These are phyloP conservation scores for Prinsepia uniflora DNA, from an alignment of 306 rosid genomes.

Conservation along the genomic window DNA sequence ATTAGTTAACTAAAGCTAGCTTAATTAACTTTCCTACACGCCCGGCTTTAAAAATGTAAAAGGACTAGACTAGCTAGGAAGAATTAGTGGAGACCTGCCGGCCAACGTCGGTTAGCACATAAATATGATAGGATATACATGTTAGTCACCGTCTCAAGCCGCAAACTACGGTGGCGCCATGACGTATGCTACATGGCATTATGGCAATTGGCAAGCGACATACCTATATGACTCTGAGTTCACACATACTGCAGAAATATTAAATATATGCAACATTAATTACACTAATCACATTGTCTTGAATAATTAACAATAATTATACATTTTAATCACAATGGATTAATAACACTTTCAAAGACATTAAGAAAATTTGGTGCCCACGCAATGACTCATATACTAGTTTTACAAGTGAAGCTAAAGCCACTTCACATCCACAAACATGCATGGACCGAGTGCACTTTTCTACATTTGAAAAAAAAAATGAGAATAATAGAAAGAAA, in stretches of 20 bases:
- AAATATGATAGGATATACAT: neutral
- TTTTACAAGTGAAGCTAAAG: slow-evolving; percentile 27
- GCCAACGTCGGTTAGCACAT: slow-evolving; percentile 38
- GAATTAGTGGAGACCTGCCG: slow-evolving; percentile 25
- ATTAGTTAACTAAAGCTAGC: too few species aligned
- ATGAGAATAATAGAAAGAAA: neutral
- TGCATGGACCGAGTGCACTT: slow-evolving; percentile 40
- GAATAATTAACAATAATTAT: neutral
- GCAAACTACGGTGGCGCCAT: slow-evolving; percentile 42
- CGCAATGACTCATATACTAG: slow-evolving; percentile 17
- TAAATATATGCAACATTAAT: neutral
- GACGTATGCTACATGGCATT: slow-evolving; percentile 10
- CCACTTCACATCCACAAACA: slow-evolving; percentile 22
- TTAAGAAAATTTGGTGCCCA: slow-evolving; percentile 17
- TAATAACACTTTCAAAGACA: slow-evolving; percentile 17
- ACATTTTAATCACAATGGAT: slow-evolving; percentile 11
- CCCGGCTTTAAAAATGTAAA: slow-evolving; percentile 25
- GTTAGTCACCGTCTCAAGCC: slow-evolving; percentile 31
- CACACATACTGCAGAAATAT: slow-evolving; percentile 3
- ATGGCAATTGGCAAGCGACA: slow-evolving; percentile 17
- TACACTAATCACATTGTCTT: slow-evolving; percentile 5
- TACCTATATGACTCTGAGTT: slow-evolving; percentile 14
- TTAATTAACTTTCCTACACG: slow-evolving; percentile 26
- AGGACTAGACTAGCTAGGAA: slow-evolving; percentile 7
- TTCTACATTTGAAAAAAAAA: slow-evolving; percentile 6